These are phyloP conservation scores for Talaromyces liani DNA, from an alignment of 495 filamentous ascomycete species.

Conservation along the genomic window DNA sequence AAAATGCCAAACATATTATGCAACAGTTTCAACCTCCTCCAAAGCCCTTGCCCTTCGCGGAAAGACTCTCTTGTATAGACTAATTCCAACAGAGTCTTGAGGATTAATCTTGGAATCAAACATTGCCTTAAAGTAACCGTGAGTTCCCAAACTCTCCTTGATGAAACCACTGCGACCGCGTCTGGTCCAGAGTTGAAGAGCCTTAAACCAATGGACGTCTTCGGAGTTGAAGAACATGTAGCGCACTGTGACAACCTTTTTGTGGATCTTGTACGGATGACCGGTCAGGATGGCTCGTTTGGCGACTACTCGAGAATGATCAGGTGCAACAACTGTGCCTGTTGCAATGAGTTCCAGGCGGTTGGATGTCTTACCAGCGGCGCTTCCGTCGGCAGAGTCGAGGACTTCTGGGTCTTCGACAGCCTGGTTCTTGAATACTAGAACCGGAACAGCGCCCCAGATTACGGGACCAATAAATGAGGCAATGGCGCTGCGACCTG, in stretches of 20 bases:
- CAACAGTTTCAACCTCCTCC: constrained; percentile 20
- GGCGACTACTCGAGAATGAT: constrained; percentile 73
- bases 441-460: constrained; percentile 82
- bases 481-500: constrained; percentile 83
- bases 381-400: constrained; percentile 26
- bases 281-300: constrained; percentile 93
- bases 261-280: constrained; percentile 97
- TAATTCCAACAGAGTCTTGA: constrained; percentile 85
- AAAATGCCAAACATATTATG: background rate
- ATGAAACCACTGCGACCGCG: constrained; percentile 80
- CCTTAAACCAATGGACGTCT: constrained; percentile 95
- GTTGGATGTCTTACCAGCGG: constrained; percentile 19
- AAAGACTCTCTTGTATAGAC: constrained; percentile 90
- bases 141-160: constrained; percentile 90
- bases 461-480: constrained; percentile 84
- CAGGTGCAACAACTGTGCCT: constrained; percentile 76
- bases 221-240: constrained; percentile 99
- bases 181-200: constrained; percentile 88
- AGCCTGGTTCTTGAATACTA: constrained; percentile 67
- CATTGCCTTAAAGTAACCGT: constrained; percentile 98
- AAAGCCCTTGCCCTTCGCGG: constrained; percentile 59
- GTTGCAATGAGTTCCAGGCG: constrained; percentile 68
- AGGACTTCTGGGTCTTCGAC: constrained; percentile 32
- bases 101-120: constrained; percentile 95
- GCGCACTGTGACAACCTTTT: constrained; percentile 86